Percentiles rank a stretch among this genome's conserved stretches.
Conservation (phyloP, 768 basidiomycete genomes). For the Termitomyces sp. region DNA sequence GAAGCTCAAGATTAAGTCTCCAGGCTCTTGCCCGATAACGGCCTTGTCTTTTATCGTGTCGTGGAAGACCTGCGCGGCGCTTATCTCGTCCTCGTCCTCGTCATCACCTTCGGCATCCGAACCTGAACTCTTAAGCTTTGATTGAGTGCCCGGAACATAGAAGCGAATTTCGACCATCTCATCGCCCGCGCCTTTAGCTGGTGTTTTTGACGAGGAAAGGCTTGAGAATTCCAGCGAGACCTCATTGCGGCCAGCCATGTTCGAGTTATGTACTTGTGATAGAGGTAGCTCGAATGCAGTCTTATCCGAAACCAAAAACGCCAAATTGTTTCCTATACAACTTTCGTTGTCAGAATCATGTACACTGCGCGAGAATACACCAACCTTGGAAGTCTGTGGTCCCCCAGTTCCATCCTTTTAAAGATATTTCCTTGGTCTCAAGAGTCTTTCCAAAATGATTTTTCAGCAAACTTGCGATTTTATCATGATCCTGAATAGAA, state of each 20-base stretch:
- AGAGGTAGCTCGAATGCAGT: constrained; percentile 90
- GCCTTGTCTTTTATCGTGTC: constrained; percentile 96
- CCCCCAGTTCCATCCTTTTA: constrained; percentile 99
- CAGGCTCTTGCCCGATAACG: constrained; percentile 87
- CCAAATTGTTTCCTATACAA: constrained; percentile 78
- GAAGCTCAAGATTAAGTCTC: constrained; percentile 91
- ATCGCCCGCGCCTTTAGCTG: constrained; percentile 52
- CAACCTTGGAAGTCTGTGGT: constrained; percentile 89
- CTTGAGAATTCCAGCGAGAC: constrained; percentile 95
- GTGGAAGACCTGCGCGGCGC: constrained; percentile 95
- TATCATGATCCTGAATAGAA: constrained; percentile 80
- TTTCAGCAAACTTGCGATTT: constrained; percentile 75
- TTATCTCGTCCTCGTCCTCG: constrained; percentile 75
- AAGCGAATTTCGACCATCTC: constrained; percentile 97
- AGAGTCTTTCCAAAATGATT: constrained; percentile 84
- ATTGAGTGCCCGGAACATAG: constrained; percentile 83
- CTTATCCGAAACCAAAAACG: constrained; percentile 86
- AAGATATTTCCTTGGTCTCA: constrained; percentile 81
- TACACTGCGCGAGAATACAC: constrained; percentile 6
- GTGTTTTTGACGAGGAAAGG: constrained; percentile 40
- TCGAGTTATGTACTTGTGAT: constrained; percentile 87
- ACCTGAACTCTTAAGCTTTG: constrained; percentile 51
- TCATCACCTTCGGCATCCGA: constrained; percentile 76
- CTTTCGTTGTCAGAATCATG: neutral
- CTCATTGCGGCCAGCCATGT: constrained; percentile 95